Evolutionary conservation across 1,284 basidiomycete genomes (phyloP).

Genomic region (Uromyces viciae-fabae): DNA sequence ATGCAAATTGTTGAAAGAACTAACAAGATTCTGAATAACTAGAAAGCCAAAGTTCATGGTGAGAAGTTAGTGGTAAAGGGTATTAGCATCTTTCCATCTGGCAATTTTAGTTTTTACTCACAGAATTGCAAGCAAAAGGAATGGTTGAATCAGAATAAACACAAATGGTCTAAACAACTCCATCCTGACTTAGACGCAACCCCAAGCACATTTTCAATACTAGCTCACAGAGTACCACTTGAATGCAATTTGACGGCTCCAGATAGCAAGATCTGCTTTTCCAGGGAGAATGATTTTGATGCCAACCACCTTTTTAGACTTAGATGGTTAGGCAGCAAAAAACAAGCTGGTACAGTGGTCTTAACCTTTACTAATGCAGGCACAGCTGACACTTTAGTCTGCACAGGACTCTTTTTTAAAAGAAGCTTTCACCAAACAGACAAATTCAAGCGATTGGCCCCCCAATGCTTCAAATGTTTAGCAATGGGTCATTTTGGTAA

Average conservation of each 20-base stretch:
- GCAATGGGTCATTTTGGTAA: not conserved
- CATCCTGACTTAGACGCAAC: not conserved
- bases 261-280: not conserved
- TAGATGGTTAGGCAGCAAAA: too few relatives aligned
- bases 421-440: not conserved
- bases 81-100: not conserved
- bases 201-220: not conserved
- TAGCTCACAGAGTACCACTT: not conserved
- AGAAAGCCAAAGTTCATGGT: not conserved
- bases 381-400: too few relatives aligned
- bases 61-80: not conserved
- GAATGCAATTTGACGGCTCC: not conserved
- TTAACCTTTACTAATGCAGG: too few relatives aligned
- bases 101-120: not conserved
- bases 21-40: not conserved
- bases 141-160: not conserved
- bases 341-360: too few relatives aligned
- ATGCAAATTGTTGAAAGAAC: not conserved
- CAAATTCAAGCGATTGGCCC: not conserved
- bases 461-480: not conserved
- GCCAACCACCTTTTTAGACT: too few relatives aligned
- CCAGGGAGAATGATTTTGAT: not conserved
- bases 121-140: not conserved
- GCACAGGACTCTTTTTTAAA: too few relatives aligned
- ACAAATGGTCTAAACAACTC: not conserved